Base-by-base conservation (phyloP, 2,329 filamentous ascomycete species). In the Pyricularia grisea region DNA sequence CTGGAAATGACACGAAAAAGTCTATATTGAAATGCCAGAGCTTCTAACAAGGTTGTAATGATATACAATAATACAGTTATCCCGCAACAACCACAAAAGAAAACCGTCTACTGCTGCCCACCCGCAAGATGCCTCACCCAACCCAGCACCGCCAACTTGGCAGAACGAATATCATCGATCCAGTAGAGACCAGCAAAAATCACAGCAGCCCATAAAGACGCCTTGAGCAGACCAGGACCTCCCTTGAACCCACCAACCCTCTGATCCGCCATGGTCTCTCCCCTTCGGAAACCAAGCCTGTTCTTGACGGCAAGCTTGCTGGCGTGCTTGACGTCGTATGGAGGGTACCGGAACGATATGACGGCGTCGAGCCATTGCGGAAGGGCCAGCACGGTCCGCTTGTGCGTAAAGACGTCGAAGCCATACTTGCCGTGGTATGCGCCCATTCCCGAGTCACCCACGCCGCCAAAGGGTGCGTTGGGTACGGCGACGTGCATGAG, bases 401-500 rank as follows among this genome's bases (percentile, higher is more conserved):
- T 75, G 73, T 82, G 80, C 68, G 77, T 79, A 68, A 82, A 82
- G 28, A 77, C 73, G 65, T 79, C 77, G 76, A 86, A 80, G 55
- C 83, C 82, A 74, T 81, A 80, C 71, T 77, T 75, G 25, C 83
- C 84, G 72, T 60, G 55, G 55, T 60, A 60, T n/a, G 2, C 2
- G n/a, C 55, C 55, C n/a, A 23, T 23, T 3, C 55, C 84, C 82
- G 73, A 83, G 23, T 78, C 76, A 31, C 84, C 84, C 25, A 85
- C 78, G 42, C 84, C 83, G 64, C 84, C 84, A 65, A 86, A 79
- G 5, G 84, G 83, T 2, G 79, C 78, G 30, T 76, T 76, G 2
- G 78, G 78, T 60, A 81, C 77, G 55, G 75, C 77, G 66, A 77
- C 76, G 70, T 85, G 84, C 63, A 83, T 75, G 71, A 80, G 78